Percentiles rank a stretch among this genome's conserved stretches.
phyloP scores from a whole-genome alignment of 768 basidiomycete species.

The Pulveroboletus sp. region DNA sequence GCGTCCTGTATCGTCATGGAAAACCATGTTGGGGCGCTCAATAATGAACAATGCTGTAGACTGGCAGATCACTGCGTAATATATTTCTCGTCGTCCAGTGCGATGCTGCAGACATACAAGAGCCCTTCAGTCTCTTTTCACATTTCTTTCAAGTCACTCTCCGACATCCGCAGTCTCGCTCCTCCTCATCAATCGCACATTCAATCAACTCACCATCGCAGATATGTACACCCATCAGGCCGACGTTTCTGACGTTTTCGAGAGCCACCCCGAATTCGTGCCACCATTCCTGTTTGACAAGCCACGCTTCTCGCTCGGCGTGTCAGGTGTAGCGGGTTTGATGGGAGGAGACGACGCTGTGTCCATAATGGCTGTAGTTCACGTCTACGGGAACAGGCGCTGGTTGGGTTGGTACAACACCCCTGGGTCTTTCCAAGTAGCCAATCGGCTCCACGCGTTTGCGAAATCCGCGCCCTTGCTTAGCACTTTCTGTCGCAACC shows the following conservation, averaged over 20 bases:
- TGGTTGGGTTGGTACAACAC: conserved; percentile 34
- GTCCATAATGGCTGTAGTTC: conserved; percentile 27
- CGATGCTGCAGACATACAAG: too few species aligned
- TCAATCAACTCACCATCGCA: too few species aligned
- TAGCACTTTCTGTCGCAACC: background rate
- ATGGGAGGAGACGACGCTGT: conserved; percentile 31
- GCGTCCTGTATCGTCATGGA: too few species aligned
- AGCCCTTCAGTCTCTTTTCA: too few species aligned
- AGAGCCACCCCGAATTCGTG: background rate
- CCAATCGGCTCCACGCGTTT: conserved; percentile 20
- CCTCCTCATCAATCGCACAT: background rate
- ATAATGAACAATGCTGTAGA: too few species aligned
- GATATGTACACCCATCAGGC: background rate
- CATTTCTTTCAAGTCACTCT: too few species aligned
- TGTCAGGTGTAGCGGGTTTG: conserved; percentile 21
- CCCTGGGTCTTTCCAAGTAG: conserved; percentile 28
- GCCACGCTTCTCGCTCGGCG: conserved; percentile 16
- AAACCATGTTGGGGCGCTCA: too few species aligned
- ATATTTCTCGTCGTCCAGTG: too few species aligned
- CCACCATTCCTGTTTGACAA: background rate
- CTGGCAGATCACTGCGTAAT: too few species aligned
- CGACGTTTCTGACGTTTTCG: background rate
- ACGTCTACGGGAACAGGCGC: conserved; percentile 20
- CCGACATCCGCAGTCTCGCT: too few species aligned
- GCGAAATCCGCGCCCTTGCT: conserved; percentile 8